These are phyloP conservation scores for Saccharomycopsis fermentans DNA, from an alignment of 805 yeast species.

Conservation along the genomic window DNA sequence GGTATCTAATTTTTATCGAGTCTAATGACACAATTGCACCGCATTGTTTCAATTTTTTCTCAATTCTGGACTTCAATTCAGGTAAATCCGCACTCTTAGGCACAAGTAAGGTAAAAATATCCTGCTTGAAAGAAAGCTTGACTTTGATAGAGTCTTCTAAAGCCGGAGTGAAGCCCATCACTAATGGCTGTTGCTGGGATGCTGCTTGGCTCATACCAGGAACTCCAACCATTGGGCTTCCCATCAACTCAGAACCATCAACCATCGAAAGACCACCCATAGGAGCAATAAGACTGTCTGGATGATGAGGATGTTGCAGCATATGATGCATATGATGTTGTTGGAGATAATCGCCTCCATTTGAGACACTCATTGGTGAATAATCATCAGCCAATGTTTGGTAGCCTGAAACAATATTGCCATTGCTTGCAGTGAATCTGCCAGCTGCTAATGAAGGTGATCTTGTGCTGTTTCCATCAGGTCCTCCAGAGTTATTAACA, in stretches of 20 bases:
- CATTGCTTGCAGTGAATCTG: neutral
- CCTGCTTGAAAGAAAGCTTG: constrained; percentile 33
- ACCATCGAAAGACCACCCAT: constrained; percentile 1
- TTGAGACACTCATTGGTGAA: neutral
- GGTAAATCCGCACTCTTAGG: constrained; percentile 40
- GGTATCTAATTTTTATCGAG: constrained; percentile 56
- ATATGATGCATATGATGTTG: neutral
- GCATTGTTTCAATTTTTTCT: constrained; percentile 43
- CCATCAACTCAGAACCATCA: neutral
- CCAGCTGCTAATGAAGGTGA: neutral
- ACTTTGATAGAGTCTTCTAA: constrained; percentile 31
- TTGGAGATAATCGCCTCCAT: neutral
- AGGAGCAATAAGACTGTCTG: neutral
- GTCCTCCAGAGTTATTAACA: neutral
- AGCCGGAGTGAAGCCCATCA: constrained; percentile 20
- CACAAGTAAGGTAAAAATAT: constrained; percentile 57
- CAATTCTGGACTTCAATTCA: constrained; percentile 48
- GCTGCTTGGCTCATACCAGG: neutral
- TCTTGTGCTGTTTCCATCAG: neutral
- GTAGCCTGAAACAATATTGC: neutral
- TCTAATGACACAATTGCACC: constrained; percentile 33
- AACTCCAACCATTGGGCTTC: neutral
- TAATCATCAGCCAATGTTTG: neutral
- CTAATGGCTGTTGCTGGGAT: neutral
- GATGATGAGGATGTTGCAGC: neutral